Conservation (phyloP, 306 rosid genomes). For the Ormosia semicastrata region DNA sequence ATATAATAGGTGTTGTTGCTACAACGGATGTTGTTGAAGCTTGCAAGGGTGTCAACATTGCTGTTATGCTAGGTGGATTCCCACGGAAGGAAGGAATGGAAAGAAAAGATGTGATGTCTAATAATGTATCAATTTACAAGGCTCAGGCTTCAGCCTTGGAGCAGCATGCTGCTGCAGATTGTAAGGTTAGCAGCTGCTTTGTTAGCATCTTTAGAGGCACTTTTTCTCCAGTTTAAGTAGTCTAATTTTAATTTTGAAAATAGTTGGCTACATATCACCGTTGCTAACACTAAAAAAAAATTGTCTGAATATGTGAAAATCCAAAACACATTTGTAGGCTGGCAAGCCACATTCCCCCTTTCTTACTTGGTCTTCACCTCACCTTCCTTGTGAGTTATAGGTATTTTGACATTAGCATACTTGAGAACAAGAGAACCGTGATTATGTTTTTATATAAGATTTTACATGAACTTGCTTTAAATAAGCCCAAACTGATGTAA, state of each 20-base stretch:
- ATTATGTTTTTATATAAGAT: neutral
- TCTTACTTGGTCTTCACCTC: no score
- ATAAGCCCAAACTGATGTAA: neutral
- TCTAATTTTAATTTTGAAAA: neutral
- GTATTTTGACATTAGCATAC: neutral
- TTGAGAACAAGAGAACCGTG: neutral
- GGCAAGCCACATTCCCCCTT: no score
- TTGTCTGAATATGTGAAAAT: neutral
- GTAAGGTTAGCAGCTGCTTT: constrained; percentile 48
- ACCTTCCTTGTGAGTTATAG: neutral
- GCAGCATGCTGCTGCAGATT: constrained; percentile 62
- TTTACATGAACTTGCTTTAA: neutral
- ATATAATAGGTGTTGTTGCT: constrained; percentile 52
- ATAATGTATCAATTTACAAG: constrained; percentile 72
- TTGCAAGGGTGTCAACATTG: constrained; percentile 63
- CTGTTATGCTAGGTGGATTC: constrained; percentile 75
- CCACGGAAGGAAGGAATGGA: constrained; percentile 85
- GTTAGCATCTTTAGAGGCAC: neutral
- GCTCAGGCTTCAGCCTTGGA: constrained; percentile 78
- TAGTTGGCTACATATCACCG: neutral
- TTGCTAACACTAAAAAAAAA: neutral
- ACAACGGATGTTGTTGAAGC: constrained; percentile 71
- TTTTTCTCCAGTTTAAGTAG: neutral
- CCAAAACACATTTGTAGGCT: neutral
- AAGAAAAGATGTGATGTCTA: constrained; percentile 75